Evolutionary conservation across 2,329 filamentous ascomycete genomes (phyloP).

Genomic region (Cladosporium sp.): DNA sequence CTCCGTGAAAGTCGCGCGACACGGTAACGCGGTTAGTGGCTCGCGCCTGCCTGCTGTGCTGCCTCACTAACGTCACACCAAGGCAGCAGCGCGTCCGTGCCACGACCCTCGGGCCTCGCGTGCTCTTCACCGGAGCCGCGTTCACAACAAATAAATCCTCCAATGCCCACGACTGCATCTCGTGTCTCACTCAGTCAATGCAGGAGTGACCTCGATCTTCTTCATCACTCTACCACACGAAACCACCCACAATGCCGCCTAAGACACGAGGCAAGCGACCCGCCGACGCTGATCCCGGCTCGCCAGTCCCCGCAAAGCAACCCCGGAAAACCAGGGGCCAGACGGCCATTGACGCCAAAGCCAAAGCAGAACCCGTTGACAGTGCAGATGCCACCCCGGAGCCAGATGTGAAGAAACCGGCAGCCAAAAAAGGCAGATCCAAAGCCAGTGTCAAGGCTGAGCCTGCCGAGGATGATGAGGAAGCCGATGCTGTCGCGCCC

Average conservation of each 20-base stretch:
- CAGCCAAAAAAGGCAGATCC: slow-evolving; percentile 11
- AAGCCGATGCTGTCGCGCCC: slow-evolving; percentile 7
- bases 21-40: not conserved
- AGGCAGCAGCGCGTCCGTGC: not conserved
- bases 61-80: slow-evolving; percentile 2
- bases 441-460: slow-evolving; percentile 11
- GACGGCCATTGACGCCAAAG: slow-evolving; percentile 8
- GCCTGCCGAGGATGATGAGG: slow-evolving; percentile 3
- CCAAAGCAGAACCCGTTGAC: not conserved
- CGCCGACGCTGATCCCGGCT: not conserved
- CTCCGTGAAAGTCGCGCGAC: not conserved
- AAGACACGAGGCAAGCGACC: slow-evolving; percentile 4
- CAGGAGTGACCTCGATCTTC: not conserved
- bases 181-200: not conserved
- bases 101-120: not conserved
- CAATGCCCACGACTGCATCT: not conserved
- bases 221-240: not conserved
- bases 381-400: slow-evolving; percentile 9
- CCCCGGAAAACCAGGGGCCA: slow-evolving; percentile 8
- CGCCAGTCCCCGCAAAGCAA: slow-evolving; percentile 1
- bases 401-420: slow-evolving; percentile 14
- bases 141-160: not conserved
- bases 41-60: slow-evolving; percentile 3
- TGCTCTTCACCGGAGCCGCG: not conserved
- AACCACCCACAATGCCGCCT: not conserved